A percentile compares a stretch with the other conserved stretches of the same genome.
phyloP scores from a whole-genome alignment of 805 yeast species.

The Monosporozyma servazzii region DNA sequence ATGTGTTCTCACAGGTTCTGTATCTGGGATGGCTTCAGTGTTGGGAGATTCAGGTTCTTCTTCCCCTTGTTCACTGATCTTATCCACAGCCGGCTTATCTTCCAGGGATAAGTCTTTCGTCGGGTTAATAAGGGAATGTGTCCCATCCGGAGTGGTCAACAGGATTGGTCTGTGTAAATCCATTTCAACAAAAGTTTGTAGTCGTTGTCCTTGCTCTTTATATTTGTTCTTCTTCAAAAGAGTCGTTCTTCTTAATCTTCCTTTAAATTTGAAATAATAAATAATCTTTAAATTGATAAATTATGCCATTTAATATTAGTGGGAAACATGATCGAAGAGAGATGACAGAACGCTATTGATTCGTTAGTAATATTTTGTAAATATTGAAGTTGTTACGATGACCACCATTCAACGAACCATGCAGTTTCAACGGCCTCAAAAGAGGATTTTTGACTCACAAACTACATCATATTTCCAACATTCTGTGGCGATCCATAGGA shows the following conservation, averaged over 20 bases:
- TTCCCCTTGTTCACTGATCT: neutral
- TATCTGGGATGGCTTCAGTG: neutral
- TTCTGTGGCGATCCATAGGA: constrained; percentile 36
- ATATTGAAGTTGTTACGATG: too few relatives aligned
- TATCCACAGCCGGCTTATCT: neutral
- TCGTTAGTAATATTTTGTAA: too few relatives aligned
- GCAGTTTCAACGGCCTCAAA: constrained; percentile 31
- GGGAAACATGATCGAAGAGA: neutral
- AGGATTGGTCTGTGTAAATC: neutral
- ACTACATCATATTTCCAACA: constrained; percentile 37
- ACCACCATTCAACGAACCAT: constrained; percentile 4
- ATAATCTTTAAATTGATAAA: neutral
- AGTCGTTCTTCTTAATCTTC: neutral
- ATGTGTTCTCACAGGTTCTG: neutral
- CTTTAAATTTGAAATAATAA: neutral
- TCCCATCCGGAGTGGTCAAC: neutral
- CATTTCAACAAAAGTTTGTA: neutral
- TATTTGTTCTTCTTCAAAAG: neutral
- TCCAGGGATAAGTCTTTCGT: neutral
- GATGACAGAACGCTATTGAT: too few relatives aligned
- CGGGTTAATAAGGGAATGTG: neutral
- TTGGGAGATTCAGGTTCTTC: neutral
- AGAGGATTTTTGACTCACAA: constrained; percentile 36
- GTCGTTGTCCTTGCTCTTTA: neutral
- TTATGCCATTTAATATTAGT: neutral